Evolutionary conservation across 805 yeast genomes (phyloP), one percentile per base, ranked within the genome.

Genomic region (Dipodascus geniculatus): DNA sequence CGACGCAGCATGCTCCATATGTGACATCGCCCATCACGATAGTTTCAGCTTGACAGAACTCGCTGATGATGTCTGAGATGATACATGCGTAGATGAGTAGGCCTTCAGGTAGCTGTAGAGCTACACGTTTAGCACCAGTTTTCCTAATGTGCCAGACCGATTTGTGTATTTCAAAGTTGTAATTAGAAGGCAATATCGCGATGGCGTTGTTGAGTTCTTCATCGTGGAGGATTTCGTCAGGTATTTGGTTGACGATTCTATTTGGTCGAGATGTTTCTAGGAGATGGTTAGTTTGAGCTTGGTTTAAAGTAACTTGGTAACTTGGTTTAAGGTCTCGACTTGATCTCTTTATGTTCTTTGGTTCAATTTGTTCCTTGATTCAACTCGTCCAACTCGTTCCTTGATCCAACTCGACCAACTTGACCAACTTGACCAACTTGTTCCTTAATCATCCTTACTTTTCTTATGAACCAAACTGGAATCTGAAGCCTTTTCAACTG

Each of bases 21-120:
- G 97, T 87, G 0, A 93, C 99, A 67, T 93, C 99, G 1, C 99
- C 99, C 99, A 93, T 93, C 1, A 91, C 93, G 1, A 93, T 74
- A 0, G 90, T 86, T 63, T 90, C 96, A 52, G 85, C 88, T 9
- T 44, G 33, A 66, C 97, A 90, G 61, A 93, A 91, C 67, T 90
- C 96, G 63, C 88, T 96, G 35, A 93, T 66, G 22, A 93, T 91
- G 68, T 93, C 99, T 2, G 96, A 78, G n/a, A 93, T 80, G 42
- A 93, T 78, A 56, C 95, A 75, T 0, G 97, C 83, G 65, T 90
- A 93, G 1, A 93, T 86, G 51, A 93, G 71, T 28, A 93, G 70
- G 1, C 99, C 99, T 68, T 93, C 99, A 1, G 99, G 99, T 96
- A 93, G 87, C 64, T 93, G 99, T 23, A 93, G 70, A 1, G 96